Conservation (phyloP, 2,329 filamentous ascomycete genomes). For the Rhexocercosporidium sp. region DNA sequence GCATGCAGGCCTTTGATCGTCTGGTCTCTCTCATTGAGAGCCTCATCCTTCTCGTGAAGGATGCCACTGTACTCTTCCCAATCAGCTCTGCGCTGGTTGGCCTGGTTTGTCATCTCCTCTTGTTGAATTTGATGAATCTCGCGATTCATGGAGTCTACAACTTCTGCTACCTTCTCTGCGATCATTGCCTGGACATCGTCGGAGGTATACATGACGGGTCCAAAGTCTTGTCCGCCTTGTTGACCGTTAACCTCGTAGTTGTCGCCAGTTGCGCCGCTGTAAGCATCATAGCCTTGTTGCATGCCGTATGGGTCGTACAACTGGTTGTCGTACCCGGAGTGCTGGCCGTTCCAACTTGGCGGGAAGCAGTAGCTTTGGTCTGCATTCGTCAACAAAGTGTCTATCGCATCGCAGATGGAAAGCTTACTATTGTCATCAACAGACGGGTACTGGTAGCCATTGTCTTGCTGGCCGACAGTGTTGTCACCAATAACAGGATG, state of each 20-base stretch:
- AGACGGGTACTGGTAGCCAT: neutral
- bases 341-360: neutral
- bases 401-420: no score
- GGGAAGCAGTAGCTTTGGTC: neutral
- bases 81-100: no score
- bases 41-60: no score
- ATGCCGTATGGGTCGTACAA: neutral
- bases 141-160: no score
- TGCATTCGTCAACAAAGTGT: neutral
- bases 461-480: neutral
- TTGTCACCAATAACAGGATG: neutral
- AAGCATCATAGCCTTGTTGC: neutral
- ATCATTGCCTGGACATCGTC: neutral
- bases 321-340: neutral
- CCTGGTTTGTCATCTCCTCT: no score
- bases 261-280: neutral
- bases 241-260: neutral
- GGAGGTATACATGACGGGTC: neutral
- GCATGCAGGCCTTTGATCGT: no score
- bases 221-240: neutral
- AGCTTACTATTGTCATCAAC: neutral
- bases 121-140: no score
- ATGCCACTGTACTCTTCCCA: no score
- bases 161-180: neutral
- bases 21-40: no score